These are phyloP conservation scores for Globisporangium lucens DNA, from an alignment of 352 stramenopile genomes.

Conservation along the genomic window DNA sequence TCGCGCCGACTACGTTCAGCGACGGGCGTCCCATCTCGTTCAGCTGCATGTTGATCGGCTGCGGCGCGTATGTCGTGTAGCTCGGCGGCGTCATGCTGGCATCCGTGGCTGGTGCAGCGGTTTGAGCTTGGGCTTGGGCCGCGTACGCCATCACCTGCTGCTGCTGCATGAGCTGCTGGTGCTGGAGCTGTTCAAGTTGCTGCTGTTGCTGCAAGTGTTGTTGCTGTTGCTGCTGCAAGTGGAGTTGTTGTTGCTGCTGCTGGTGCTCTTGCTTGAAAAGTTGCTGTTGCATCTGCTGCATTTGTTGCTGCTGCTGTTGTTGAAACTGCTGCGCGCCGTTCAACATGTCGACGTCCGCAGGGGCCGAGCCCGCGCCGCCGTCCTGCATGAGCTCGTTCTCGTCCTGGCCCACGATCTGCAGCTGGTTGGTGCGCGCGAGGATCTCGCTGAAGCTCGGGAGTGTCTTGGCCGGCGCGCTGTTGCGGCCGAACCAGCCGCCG, in stretches of 20 bases:
- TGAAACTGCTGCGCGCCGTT: conserved; percentile 9
- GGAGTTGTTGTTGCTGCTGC: conserved; percentile 1
- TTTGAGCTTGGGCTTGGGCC: conserved; percentile 1
- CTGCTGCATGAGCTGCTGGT: conserved; percentile 7
- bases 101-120: background rate
- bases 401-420: conserved; percentile 45
- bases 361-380: conserved; percentile 16
- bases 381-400: conserved; percentile 4
- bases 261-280: conserved; percentile 4
- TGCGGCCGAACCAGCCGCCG: conserved; percentile 17
- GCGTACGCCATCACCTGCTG: conserved; percentile 7
- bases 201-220: background rate
- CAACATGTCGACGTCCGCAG: conserved; percentile 23
- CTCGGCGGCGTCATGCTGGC: conserved; percentile 10
- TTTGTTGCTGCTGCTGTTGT: conserved; percentile 1
- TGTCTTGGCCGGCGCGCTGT: conserved; percentile 26
- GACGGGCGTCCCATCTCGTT: conserved; percentile 11
- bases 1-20: conserved; percentile 12
- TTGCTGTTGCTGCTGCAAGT: background rate
- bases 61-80: conserved; percentile 29
- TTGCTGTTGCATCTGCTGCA: background rate
- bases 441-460: conserved; percentile 68
- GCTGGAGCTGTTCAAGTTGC: conserved; percentile 6
- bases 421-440: conserved; percentile 57
- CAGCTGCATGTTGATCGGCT: conserved; percentile 13